These are phyloP conservation scores for Lathyrus aphaca DNA, from an alignment of 306 rosid genomes.

Conservation along the genomic window DNA sequence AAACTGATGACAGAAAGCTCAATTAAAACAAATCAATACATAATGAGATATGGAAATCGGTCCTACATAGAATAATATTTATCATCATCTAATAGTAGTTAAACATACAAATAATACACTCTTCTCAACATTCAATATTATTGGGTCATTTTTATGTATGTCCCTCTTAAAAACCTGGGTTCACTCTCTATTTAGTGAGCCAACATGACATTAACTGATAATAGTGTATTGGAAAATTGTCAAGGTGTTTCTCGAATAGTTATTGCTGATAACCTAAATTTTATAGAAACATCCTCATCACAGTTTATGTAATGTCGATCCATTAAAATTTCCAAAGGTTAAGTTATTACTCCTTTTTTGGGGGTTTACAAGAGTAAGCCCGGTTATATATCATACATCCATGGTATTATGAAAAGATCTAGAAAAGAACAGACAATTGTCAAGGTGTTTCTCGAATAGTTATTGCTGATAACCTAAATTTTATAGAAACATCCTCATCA, in stretches of 20 bases:
- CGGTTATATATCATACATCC: conserved; percentile 9
- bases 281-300: conserved; percentile 1
- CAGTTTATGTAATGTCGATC: not conserved
- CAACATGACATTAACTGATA: conserved; percentile 5
- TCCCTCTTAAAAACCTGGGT: not conserved
- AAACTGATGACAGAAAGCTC: conserved; percentile 56
- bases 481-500: conserved; percentile 1
- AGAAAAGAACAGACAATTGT: too few relatives aligned
- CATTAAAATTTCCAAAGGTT: conserved; percentile 3
- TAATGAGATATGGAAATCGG: conserved; percentile 7
- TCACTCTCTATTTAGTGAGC: conserved; percentile 3
- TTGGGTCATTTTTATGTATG: not conserved
- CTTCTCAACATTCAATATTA: not conserved
- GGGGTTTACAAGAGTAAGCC: not conserved
- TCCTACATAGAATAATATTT: conserved; percentile 15
- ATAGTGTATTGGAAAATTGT: conserved; percentile 1
- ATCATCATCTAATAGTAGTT: conserved; percentile 3
- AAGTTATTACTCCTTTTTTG: not conserved
- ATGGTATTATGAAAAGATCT: not conserved
- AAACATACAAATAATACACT: conserved; percentile 8
- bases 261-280: not conserved
- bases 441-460: not conserved
- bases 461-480: not conserved
- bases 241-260: not conserved
- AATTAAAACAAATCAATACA: conserved; percentile 35